phyloP scores from a whole-genome alignment of 2,329 filamentous ascomycete species.

The Alternaria rosae region DNA sequence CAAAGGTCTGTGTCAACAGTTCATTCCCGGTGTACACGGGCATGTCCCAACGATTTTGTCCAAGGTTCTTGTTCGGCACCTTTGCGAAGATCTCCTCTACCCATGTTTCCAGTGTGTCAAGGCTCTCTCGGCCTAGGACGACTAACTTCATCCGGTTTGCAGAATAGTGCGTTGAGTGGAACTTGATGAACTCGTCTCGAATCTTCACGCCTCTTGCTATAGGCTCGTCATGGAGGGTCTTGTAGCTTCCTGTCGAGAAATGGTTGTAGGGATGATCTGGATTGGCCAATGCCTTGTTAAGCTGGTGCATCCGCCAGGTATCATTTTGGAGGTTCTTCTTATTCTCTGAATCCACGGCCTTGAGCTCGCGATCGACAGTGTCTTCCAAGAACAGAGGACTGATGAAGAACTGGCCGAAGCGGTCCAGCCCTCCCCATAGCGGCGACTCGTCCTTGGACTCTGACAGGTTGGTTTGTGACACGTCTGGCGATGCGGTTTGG shows the following conservation, averaged over 20 bases:
- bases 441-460: slow-evolving; percentile 60
- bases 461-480: slow-evolving; percentile 47
- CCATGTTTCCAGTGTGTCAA: slow-evolving; percentile 86
- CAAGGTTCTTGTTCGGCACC: slow-evolving; percentile 81
- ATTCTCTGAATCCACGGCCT: slow-evolving; percentile 92
- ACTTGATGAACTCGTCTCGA: slow-evolving; percentile 89
- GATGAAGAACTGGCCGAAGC: slow-evolving; percentile 94
- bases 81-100: slow-evolving; percentile 81
- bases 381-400: slow-evolving; percentile 84
- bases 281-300: slow-evolving; percentile 88
- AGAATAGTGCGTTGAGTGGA: slow-evolving; percentile 88
- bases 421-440: slow-evolving; percentile 82
- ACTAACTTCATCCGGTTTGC: slow-evolving; percentile 94
- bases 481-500: slow-evolving; percentile 45
- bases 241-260: slow-evolving; percentile 88
- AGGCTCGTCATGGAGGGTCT: slow-evolving; percentile 83
- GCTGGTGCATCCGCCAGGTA: slow-evolving; percentile 83
- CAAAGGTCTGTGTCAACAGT: slow-evolving; percentile 76
- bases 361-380: slow-evolving; percentile 85
- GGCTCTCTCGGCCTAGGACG: slow-evolving; percentile 78
- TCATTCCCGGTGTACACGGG: slow-evolving; percentile 67
- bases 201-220: slow-evolving; percentile 83
- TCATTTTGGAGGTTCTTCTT: slow-evolving; percentile 97
- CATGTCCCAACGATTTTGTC: slow-evolving; percentile 72
- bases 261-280: slow-evolving; percentile 87